These are phyloP conservation scores for Plectosphaerella sp. DNA, from an alignment of 2,329 filamentous ascomycete species.

Conservation along the genomic window DNA sequence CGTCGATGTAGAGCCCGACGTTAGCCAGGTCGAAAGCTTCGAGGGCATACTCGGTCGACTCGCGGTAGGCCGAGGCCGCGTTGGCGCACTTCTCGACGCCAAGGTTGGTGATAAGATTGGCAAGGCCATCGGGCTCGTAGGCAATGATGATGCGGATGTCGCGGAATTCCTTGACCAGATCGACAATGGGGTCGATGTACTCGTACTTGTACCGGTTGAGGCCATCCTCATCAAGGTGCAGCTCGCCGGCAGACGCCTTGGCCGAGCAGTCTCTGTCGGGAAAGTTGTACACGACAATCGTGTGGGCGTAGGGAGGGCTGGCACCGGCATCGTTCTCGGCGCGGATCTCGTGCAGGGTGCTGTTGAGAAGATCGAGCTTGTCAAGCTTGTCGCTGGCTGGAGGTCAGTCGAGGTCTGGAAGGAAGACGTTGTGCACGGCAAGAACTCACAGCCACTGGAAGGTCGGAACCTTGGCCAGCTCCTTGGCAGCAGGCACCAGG, in stretches of 20 bases:
- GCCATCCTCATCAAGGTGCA: conserved; percentile 20
- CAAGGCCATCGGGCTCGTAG: conserved; percentile 27
- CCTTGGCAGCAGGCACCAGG: conserved; percentile 30
- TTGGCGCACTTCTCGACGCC: conserved; percentile 21
- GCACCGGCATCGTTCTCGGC: conserved; percentile 11
- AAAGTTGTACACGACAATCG: conserved; percentile 30
- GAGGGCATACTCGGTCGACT: conserved; percentile 26
- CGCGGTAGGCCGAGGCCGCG: conserved; percentile 22
- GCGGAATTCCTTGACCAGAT: conserved; percentile 8
- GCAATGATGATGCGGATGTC: conserved; percentile 9
- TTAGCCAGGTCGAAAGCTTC: conserved; percentile 27
- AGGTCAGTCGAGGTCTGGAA: not conserved
- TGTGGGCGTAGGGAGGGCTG: conserved; percentile 18
- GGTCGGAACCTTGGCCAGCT: conserved; percentile 22
- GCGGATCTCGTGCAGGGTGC: conserved; percentile 21
- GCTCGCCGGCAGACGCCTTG: conserved; percentile 28
- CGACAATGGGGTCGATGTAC: conserved; percentile 22
- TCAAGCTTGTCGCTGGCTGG: conserved; percentile 22
- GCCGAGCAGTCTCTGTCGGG: conserved; percentile 32
- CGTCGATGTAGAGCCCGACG: conserved; percentile 30
- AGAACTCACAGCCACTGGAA: conserved; percentile 22
- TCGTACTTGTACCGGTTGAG: conserved; percentile 22
- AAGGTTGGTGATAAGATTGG: conserved; percentile 30
- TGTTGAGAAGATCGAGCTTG: conserved; percentile 23
- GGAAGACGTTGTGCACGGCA: not conserved